Evolutionary conservation across 768 basidiomycete species (phyloP), one percentile per base, ranked within the genome.

Genomic region (Pleurotus djamor): DNA sequence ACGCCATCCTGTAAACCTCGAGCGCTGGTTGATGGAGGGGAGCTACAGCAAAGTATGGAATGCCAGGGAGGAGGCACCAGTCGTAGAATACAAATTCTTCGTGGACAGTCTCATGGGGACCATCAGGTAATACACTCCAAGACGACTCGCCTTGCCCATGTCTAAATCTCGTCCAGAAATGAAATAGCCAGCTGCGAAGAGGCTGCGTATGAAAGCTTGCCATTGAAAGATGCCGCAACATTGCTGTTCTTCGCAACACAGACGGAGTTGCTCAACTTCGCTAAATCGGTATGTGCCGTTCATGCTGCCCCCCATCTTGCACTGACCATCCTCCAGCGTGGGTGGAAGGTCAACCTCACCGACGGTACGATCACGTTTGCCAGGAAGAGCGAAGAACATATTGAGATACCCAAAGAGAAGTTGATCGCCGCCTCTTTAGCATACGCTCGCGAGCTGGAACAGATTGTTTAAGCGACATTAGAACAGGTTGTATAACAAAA

Each of bases 151-250:
- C 3, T 28, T 28, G 35, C 16, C 51, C 41, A 16, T 21, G 50
- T 47, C n/a, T 56, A 32, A 51, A 35, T 8, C 1, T 37, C 10
- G 41, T 45, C 41, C 48, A 98, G 96, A 66, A 94, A 92, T 67
- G 96, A 99, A 77, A 99, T 99, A 65, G 96, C 96, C 12, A 92
- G 92, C 66, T 98, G 96, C 67, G 93, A 97, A 72, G 95, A 98
- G 72, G 80, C 88, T 14, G 96, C 96, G 4, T 99, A 99, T 63
- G 87, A 92, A 63, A 94, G 89, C 61, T 78, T 99, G 41, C 95
- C 96, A 0, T 69, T 98, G 55, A 88, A 90, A 65, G 95, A 97
- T 64, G 96, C 96, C 1, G 86, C 89, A 1, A 92, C 92, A 0
- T 79, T 99, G 50, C 76, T 99, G 56, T 99, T 98, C 84, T 97